Percentiles rank a stretch among this genome's conserved stretches.
phyloP scores from a whole-genome alignment of 2,329 filamentous ascomycete species.

The Ascomycota sp. region DNA sequence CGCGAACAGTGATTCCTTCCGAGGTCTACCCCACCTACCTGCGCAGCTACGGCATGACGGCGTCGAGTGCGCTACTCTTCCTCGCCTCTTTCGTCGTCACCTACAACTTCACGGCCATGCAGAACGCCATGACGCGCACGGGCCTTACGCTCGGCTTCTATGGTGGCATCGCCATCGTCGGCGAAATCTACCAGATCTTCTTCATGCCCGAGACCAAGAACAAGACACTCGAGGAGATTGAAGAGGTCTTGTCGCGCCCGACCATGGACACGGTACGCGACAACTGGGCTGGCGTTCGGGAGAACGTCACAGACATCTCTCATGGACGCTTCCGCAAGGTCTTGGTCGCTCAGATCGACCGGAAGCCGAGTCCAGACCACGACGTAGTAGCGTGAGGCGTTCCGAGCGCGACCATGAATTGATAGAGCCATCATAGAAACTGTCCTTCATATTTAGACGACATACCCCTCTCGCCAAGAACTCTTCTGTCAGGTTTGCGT shows the following conservation, averaged over 20 bases:
- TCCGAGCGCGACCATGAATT: too few species aligned
- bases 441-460: too few species aligned
- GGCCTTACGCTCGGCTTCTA: slow-evolving; percentile 50
- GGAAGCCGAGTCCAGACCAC: too few species aligned
- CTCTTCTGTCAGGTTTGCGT: too few species aligned
- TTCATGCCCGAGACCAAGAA: slow-evolving; percentile 62
- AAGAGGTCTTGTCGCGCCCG: slow-evolving; percentile 40
- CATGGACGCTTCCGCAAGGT: slow-evolving; percentile 6
- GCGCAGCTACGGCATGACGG: slow-evolving; percentile 51
- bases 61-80: slow-evolving; percentile 44
- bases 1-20: slow-evolving; percentile 28
- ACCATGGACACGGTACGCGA: slow-evolving; percentile 38
- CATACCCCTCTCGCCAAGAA: too few species aligned
- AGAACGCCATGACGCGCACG: slow-evolving; percentile 40
- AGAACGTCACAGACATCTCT: slow-evolving; percentile 9
- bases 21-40: slow-evolving; percentile 55
- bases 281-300: slow-evolving; percentile 22
- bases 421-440: too few species aligned
- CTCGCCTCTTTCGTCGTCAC: slow-evolving; percentile 50
- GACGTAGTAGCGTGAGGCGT: too few species aligned
- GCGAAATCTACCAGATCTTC: slow-evolving; percentile 48
- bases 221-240: slow-evolving; percentile 46
- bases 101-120: slow-evolving; percentile 54
- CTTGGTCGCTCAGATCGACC: slow-evolving; percentile 5
- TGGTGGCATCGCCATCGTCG: slow-evolving; percentile 47